Percentiles rank a stretch among this genome's conserved stretches.
phyloP scores from a whole-genome alignment of 176 grass and related monocot species.

The Carex myosuroides region DNA sequence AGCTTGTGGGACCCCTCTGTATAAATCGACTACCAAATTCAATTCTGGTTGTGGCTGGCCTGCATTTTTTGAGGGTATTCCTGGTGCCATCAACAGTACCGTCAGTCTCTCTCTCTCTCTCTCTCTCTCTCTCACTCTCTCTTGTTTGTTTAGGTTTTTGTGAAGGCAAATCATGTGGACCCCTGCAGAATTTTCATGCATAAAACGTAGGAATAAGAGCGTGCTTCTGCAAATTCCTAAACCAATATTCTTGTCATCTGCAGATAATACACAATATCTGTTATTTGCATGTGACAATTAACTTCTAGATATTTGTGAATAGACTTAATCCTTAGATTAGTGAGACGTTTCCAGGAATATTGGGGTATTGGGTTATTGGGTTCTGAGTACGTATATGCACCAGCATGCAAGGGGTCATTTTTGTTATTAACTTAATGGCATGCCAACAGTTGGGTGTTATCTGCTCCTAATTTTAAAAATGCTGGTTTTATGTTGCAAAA shows the following conservation, averaged over 20 bases:
- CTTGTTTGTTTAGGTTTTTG: not conserved
- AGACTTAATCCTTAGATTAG: not conserved
- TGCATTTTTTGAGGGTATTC: slow-evolving; percentile 78
- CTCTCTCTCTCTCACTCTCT: not conserved
- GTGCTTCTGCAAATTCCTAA: not conserved
- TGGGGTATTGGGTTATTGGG: not conserved
- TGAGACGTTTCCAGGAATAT: not conserved
- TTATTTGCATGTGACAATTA: not conserved
- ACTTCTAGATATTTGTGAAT: not conserved
- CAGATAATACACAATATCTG: not conserved
- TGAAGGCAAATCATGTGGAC: slow-evolving; percentile 43
- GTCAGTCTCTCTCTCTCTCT: slow-evolving; percentile 23
- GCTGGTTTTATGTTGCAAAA: not conserved
- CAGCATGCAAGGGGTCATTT: not conserved
- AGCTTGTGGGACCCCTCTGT: slow-evolving; percentile 59
- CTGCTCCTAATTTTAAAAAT: not conserved
- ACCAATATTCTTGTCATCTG: not conserved
- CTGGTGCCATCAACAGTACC: slow-evolving; percentile 65
- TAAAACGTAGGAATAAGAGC: not conserved
- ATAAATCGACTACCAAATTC: slow-evolving; percentile 88
- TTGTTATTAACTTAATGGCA: not conserved
- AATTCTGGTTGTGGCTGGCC: slow-evolving; percentile 91
- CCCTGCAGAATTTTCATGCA: slow-evolving; percentile 49
- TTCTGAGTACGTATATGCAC: not conserved
- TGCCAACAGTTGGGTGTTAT: not conserved